phyloP scores from a whole-genome alignment of 345 rosid genomes.

The Leavenworthia alabamica region DNA sequence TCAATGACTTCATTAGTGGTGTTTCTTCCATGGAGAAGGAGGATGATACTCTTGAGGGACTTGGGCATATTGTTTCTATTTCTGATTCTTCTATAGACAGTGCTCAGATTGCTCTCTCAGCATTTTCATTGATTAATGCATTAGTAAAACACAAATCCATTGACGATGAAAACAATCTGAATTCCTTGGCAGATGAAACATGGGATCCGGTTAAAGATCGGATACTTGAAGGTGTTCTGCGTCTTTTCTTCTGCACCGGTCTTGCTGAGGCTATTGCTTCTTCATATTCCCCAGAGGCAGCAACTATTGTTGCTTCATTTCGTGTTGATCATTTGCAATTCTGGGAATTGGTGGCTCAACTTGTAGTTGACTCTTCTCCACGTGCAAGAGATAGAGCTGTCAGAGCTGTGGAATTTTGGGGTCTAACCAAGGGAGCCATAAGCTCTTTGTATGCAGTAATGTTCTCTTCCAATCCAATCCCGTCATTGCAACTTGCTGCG shows the following conservation, averaged over 20 bases:
- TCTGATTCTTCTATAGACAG: conserved; percentile 45
- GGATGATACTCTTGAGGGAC: conserved; percentile 40
- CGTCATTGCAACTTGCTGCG: conserved; percentile 75
- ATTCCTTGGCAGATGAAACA: conserved; percentile 36
- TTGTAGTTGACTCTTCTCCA: conserved; percentile 52
- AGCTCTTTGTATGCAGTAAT: conserved; percentile 74
- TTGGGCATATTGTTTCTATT: conserved; percentile 46
- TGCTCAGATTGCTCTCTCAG: conserved; percentile 62
- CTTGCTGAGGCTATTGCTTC: conserved; percentile 78
- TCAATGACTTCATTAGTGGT: conserved; percentile 46
- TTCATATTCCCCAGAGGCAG: conserved; percentile 55
- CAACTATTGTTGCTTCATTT: conserved; percentile 53
- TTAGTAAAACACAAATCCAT: conserved; percentile 32
- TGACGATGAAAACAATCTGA: conserved; percentile 31
- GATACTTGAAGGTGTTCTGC: conserved; percentile 73
- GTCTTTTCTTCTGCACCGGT: conserved; percentile 81
- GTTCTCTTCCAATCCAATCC: conserved; percentile 61
- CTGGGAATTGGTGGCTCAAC: conserved; percentile 78
- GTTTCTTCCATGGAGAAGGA: conserved; percentile 36
- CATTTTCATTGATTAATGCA: conserved; percentile 49
- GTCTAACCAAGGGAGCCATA: conserved; percentile 70
- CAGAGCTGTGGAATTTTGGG: conserved; percentile 86
- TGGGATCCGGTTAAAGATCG: conserved; percentile 57
- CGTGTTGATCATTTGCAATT: conserved; percentile 49
- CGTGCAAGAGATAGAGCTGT: conserved; percentile 73